These are phyloP conservation scores for Cudoniella acicularis DNA, from an alignment of 495 filamentous ascomycete genomes.

Conservation along the genomic window DNA sequence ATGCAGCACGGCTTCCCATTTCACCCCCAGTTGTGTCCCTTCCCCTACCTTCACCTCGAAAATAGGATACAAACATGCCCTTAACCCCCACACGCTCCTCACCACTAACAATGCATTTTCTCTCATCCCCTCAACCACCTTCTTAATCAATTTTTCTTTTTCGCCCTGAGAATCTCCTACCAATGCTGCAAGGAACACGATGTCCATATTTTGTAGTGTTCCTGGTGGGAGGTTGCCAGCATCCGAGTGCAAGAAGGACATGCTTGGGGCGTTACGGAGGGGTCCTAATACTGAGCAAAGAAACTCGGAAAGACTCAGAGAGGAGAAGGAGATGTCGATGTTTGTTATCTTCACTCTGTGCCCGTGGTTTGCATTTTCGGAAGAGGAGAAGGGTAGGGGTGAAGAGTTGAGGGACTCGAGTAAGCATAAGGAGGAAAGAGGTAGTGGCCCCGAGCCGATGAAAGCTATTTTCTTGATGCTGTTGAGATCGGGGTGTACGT, in stretches of 20 bases:
- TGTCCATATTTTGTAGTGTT: slow-evolving; percentile 29
- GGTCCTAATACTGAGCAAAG: too few relatives aligned
- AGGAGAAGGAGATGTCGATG: too few relatives aligned
- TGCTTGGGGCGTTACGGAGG: background rate
- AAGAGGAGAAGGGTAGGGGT: slow-evolving; percentile 2
- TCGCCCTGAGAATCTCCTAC: slow-evolving; percentile 34
- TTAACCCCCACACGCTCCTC: slow-evolving; percentile 38
- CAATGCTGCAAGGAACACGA: slow-evolving; percentile 44
- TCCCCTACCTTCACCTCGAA: background rate
- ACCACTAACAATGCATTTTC: slow-evolving; percentile 36
- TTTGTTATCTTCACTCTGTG: too few relatives aligned
- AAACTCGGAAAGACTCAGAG: too few relatives aligned
- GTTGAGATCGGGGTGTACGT: slow-evolving; percentile 13
- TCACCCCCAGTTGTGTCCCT: background rate
- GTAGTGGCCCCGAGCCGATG: slow-evolving; percentile 42
- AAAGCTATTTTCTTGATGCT: slow-evolving; percentile 27
- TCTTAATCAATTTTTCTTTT: slow-evolving; percentile 33
- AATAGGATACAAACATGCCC: slow-evolving; percentile 43
- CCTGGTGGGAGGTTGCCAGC: slow-evolving; percentile 17
- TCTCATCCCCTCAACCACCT: slow-evolving; percentile 31
- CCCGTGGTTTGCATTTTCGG: background rate
- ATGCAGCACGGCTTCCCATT: background rate
- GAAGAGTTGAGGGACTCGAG: background rate
- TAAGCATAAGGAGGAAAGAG: slow-evolving; percentile 36
- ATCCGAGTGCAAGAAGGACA: slow-evolving; percentile 31